A percentile compares a stretch with the other conserved stretches of the same genome.
phyloP scores from a whole-genome alignment of 2,329 filamentous ascomycete genomes.

The Aspergillus persii region DNA sequence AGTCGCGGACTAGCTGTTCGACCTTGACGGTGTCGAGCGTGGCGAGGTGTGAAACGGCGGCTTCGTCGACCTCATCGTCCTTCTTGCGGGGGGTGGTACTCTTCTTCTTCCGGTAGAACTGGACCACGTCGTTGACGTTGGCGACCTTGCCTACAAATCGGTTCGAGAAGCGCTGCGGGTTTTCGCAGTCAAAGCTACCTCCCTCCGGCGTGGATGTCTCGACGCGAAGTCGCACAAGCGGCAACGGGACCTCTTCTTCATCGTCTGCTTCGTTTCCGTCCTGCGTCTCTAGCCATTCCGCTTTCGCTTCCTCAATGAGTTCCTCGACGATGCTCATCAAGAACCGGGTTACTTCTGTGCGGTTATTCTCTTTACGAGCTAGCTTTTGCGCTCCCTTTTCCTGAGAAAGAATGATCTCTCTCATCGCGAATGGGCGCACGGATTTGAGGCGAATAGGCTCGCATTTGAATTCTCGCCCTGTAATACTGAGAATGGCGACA shows the following conservation, averaged over 20 bases:
- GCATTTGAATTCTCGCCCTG: conserved; percentile 74
- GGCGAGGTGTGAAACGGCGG: conserved; percentile 59
- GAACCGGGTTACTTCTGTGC: conserved; percentile 72
- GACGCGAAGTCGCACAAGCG: conserved; percentile 84
- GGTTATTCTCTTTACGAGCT: conserved; percentile 78
- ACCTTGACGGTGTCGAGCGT: conserved; percentile 77
- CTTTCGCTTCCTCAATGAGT: conserved; percentile 80
- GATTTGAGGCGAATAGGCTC: conserved; percentile 82
- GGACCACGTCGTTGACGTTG: conserved; percentile 89
- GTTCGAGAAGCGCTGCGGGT: conserved; percentile 93
- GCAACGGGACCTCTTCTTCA: conserved; percentile 66
- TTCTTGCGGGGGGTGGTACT: conserved; percentile 48
- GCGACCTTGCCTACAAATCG: conserved; percentile 87
- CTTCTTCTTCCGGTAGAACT: conserved; percentile 89
- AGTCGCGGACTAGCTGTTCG: conserved; percentile 83
- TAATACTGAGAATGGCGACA: conserved; percentile 80
- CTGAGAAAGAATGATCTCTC: conserved; percentile 73
- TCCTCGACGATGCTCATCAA: conserved; percentile 77
- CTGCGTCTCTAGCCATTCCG: conserved; percentile 78
- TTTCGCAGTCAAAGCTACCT: conserved; percentile 84
- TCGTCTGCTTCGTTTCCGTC: conserved; percentile 56
- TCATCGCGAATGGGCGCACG: conserved; percentile 86
- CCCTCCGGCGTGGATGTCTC: conserved; percentile 85
- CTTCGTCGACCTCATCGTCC: conserved; percentile 60
- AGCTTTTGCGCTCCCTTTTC: conserved; percentile 75